Base-by-base conservation (phyloP, 768 basidiomycete genomes). In the Agrocybe praecox region DNA sequence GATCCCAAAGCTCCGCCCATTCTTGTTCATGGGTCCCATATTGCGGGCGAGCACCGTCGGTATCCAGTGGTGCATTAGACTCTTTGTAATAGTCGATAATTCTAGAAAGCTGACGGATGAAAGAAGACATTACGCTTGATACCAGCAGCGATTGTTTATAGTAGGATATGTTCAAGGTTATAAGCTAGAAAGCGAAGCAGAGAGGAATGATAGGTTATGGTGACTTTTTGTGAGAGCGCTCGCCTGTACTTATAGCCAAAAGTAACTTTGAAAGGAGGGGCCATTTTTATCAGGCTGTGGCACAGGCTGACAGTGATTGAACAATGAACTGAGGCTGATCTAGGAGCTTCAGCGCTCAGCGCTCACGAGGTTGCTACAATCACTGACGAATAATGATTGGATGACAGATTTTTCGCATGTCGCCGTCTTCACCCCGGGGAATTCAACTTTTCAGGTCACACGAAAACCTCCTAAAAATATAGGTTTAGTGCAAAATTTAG, bases 41-140 rank as follows among this genome's bases (percentile, higher is more conserved):
- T 44, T 58, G 50, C 19, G 68, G 68, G 22, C 34, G 63, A 8
- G 65, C 74, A 43, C 77, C 77, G 61, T 78, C 70, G 0, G 67
- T 63, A 53, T 77, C 58, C 61, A 75, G 55, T 8, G 75, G 72
- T 8, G 72, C 71, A 12, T 17, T 53, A 24, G 62, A 54, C 40
- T 67, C 68, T 6, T 43, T 21, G 18, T 55, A 21, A 24, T 56
- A 61, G 60, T 77, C 75, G 24, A 65, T 49, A 29, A 51, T 48
- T 24, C 62, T 54, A 14, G 73, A 66, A 26, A 72, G 34, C 24
- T 49, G 60, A 47, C 61, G 61, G 14, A 67, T 22, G 42, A 72
- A 36, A 42, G 57, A 40, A 36, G 65, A 63, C 65, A 68, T 68
- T 54, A 59, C 56, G n/a, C 54, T 50, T 14, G 53, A 42, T 4